phyloP scores from a whole-genome alignment of 2,329 filamentous ascomycete species.

The Fulvia fulva region DNA sequence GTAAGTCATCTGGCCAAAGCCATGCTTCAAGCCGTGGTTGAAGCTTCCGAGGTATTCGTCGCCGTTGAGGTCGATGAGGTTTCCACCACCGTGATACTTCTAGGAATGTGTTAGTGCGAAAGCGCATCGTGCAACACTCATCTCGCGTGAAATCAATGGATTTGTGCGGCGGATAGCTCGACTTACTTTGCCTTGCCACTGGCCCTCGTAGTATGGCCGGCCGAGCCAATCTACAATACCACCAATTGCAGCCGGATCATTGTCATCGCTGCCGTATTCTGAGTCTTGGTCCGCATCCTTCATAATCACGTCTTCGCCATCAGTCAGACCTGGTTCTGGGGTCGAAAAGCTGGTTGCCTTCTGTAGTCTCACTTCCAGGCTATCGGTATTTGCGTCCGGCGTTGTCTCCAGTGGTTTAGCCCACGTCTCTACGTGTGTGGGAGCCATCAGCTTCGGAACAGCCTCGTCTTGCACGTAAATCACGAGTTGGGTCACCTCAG shows the following conservation, averaged over 20 bases:
- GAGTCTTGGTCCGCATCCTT: constrained; percentile 24
- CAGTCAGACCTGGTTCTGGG: constrained; percentile 35
- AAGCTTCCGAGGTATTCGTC: constrained; percentile 56
- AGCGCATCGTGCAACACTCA: constrained; percentile 25
- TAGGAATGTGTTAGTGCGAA: not conserved
- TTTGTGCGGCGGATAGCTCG: too few species aligned
- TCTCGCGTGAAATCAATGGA: too few species aligned
- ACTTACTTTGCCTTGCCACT: constrained; percentile 43
- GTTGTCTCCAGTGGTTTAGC: not conserved
- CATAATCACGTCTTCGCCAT: constrained; percentile 37
- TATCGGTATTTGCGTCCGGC: not conserved
- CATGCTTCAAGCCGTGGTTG: constrained; percentile 50
- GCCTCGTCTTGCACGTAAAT: constrained; percentile 26
- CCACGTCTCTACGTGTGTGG: constrained; percentile 14
- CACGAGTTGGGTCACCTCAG: constrained; percentile 25
- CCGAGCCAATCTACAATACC: constrained; percentile 52
- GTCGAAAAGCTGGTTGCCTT: constrained; percentile 6
- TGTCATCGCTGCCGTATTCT: constrained; percentile 15
- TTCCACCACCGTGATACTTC: constrained; percentile 51
- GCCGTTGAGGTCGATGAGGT: constrained; percentile 51
- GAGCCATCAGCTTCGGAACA: constrained; percentile 8
- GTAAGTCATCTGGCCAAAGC: constrained; percentile 56
- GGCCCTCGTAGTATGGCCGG: constrained; percentile 54
- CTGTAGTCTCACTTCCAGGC: not conserved
- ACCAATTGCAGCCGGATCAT: constrained; percentile 34